phyloP scores from a whole-genome alignment of 2,329 filamentous ascomycete genomes.

The Graphiopsis chlorocephala region DNA sequence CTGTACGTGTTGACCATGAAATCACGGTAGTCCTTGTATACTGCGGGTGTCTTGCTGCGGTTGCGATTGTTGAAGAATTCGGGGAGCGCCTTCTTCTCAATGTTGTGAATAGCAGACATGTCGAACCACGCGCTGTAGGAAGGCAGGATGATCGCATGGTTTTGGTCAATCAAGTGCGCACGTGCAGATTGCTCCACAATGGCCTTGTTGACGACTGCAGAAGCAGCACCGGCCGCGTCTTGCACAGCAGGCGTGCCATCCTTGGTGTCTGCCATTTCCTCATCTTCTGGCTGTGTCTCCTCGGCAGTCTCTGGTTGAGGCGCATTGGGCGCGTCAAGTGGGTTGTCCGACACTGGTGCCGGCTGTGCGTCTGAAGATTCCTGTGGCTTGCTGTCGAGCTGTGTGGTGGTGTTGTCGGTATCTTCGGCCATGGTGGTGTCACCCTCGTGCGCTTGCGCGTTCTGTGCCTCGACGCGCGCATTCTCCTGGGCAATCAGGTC shows the following conservation, averaged over 20 bases:
- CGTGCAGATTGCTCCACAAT: constrained; percentile 81
- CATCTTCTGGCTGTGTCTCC: constrained; percentile 25
- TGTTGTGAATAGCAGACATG: constrained; percentile 86
- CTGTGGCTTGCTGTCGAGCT: constrained; percentile 19
- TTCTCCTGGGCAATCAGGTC: constrained; percentile 37
- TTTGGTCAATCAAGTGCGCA: constrained; percentile 88
- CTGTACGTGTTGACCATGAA: constrained; percentile 99
- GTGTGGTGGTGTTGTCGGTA: constrained; percentile 20
- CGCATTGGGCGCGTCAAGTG: constrained; percentile 37
- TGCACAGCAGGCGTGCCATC: constrained; percentile 26
- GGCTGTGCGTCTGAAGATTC: constrained; percentile 21
- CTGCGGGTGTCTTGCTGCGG: constrained; percentile 92
- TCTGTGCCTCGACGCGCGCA: constrained; percentile 31
- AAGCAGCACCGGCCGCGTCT: constrained; percentile 16
- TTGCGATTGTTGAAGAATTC: constrained; percentile 99
- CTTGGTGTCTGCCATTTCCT: constrained; percentile 62
- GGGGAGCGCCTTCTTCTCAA: constrained; percentile 90
- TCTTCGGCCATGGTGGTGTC: constrained; percentile 37
- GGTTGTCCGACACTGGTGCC: constrained; percentile 36
- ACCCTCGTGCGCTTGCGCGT: constrained; percentile 22
- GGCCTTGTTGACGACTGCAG: constrained; percentile 65
- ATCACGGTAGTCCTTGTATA: constrained; percentile 98
- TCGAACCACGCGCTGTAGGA: constrained; percentile 99
- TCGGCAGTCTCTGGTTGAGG: constrained; percentile 35
- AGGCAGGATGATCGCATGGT: constrained; percentile 91